These are phyloP conservation scores for Xylariaceae sp. DNA, from an alignment of 2,329 filamentous ascomycete genomes.

Conservation along the genomic window DNA sequence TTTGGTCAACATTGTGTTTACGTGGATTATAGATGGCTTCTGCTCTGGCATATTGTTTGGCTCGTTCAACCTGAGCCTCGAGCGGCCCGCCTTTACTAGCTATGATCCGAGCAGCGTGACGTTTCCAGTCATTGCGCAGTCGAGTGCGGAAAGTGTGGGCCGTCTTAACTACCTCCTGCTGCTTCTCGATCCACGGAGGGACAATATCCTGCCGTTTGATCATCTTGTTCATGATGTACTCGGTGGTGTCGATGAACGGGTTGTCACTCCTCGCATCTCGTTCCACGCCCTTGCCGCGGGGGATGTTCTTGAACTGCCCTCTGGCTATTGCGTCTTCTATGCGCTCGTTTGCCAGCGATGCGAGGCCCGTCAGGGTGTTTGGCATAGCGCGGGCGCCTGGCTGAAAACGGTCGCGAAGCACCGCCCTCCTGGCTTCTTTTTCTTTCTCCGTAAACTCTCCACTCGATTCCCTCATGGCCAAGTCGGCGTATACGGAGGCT, in stretches of 20 bases:
- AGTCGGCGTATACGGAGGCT: conserved; percentile 45
- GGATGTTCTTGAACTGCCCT: conserved; percentile 82
- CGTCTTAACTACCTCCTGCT: conserved; percentile 75
- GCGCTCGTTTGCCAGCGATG: conserved; percentile 75
- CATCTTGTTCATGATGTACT: conserved; percentile 98
- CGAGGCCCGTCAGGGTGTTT: conserved; percentile 69
- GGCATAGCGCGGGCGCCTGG: conserved; percentile 68
- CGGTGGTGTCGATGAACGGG: conserved; percentile 91
- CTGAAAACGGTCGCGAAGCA: conserved; percentile 76
- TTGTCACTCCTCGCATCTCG: conserved; percentile 76
- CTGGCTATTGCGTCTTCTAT: conserved; percentile 92
- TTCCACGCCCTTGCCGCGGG: conserved; percentile 71
- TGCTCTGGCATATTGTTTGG: conserved; percentile 67
- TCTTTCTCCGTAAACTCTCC: conserved; percentile 63
- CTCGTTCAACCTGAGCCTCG: conserved; percentile 64
- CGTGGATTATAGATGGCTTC: conserved; percentile 62
- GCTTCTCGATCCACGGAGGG: conserved; percentile 98
- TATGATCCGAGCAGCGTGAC: conserved; percentile 75
- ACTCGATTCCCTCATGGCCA: conserved; percentile 45
- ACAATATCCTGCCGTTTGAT: conserved; percentile 94
- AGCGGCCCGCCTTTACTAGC: conserved; percentile 70
- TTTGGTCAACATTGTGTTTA: conserved; percentile 41
- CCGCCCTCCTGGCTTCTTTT: conserved; percentile 61
- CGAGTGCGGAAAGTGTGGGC: conserved; percentile 64
- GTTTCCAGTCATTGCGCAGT: conserved; percentile 76